phyloP scores from a whole-genome alignment of 2,329 filamentous ascomycete species.

The Trichoderma semiorbis region DNA sequence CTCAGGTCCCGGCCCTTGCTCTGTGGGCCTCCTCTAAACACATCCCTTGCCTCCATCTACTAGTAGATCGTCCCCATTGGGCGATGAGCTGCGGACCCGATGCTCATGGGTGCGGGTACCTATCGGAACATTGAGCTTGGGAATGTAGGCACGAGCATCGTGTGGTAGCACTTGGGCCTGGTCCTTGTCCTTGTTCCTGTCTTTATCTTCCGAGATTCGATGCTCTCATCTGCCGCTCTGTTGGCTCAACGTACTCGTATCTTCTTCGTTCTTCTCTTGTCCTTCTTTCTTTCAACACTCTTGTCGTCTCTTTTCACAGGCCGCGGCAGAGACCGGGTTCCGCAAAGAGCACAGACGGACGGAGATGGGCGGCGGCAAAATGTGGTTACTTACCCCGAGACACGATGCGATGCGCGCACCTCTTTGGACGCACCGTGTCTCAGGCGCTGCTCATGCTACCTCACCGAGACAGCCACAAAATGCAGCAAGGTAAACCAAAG shows the following conservation, averaged over 20 bases:
- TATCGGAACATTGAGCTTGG: not conserved
- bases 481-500: not conserved
- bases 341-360: not conserved
- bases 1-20: not conserved
- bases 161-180: not conserved
- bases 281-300: not conserved
- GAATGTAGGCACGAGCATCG: not conserved
- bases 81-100: slow-evolving; percentile 10
- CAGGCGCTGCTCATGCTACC: not conserved
- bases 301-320: not conserved
- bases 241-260: too few relatives aligned
- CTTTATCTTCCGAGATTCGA: not conserved
- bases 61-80: not conserved
- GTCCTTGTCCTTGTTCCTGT: not conserved
- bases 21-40: not conserved
- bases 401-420: not conserved
- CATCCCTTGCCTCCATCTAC: not conserved
- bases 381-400: not conserved
- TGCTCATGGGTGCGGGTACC: slow-evolving; percentile 6
- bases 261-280: not conserved
- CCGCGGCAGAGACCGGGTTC: not conserved
- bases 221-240: not conserved
- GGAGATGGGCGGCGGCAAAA: not conserved
- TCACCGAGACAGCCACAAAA: not conserved
- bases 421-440: not conserved